Base-by-base conservation (phyloP, 768 basidiomycete genomes). In the Phaeotremella fagi region DNA sequence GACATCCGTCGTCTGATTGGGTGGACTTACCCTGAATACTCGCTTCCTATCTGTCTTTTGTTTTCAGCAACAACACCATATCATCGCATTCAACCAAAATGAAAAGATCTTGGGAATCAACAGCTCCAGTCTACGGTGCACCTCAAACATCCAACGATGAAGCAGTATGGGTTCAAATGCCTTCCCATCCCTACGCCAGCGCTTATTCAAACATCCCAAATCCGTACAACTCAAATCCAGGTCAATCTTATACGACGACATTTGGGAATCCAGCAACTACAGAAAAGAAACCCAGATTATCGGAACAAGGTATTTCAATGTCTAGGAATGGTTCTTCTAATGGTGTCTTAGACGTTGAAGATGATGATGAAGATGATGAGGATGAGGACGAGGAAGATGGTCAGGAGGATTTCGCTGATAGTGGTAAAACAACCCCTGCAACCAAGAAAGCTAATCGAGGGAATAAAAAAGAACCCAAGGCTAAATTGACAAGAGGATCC, bases 401-500 rank as follows among this genome's bases (percentile, higher is more conserved):
- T 12, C 46, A 48, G 28, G 54, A 59, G 24, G 57, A 57, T 22
- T 49, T 43, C 4, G 58, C 36, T 23, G 56, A 52, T 12, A 61
- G 47, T 27, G 50, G 54, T 5, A 54, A 60, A 22, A 60, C 36
- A 1, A 52, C 51, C 3, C 44, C 55, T 14, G 54, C 48, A 6
- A 45, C 42, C 11, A 59, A 54, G 31, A 61, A 61, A 16, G 60
- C 60, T 26, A 55, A 63, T 23, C 57, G 53, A 48, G 54, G 48
- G 27, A 52, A 57, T 42, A 33, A 29, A 23, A 36, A 51, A 43
- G 53, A 60, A 46, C 54, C 53, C 24, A 69, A 69, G 54, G 62
- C 60, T 48, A 74, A 72, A 46, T 60, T 74, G 63, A 74, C 72
- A 6, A 52, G 72, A 45, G 72, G 72, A 12, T 68, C 65, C 3